Evolutionary conservation across 2,329 filamentous ascomycete species (phyloP).

Genomic region (Sporothrix humicola): DNA sequence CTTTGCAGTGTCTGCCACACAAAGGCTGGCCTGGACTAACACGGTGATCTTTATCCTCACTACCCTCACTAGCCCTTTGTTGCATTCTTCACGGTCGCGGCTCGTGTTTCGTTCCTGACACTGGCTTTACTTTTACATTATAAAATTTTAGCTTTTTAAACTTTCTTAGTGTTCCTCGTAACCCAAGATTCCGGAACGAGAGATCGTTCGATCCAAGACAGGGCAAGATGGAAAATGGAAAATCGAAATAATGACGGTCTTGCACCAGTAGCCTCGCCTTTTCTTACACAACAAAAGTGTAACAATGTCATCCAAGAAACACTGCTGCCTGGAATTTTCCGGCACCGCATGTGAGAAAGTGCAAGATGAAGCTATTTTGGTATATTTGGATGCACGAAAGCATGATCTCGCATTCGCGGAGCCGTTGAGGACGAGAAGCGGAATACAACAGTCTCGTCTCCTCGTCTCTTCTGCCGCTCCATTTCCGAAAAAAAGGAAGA

Average conservation of each 20-base stretch:
- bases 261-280: background rate
- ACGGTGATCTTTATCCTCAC: background rate
- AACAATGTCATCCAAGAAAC: background rate
- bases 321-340: background rate
- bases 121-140: too few species aligned
- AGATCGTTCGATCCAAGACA: background rate
- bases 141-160: background rate
- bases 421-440: background rate
- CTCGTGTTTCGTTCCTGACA: background rate
- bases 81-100: background rate
- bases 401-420: background rate
- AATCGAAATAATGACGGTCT: background rate
- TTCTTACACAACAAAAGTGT: background rate
- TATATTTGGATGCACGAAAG: background rate
- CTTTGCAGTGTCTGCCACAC: background rate
- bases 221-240: background rate
- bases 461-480: background rate
- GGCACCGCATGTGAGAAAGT: background rate
- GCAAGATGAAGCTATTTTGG: background rate
- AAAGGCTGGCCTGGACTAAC: background rate
- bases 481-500: background rate
- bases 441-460: too few species aligned
- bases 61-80: background rate
- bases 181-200: background rate
- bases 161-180: too few species aligned